These are phyloP conservation scores for Terana coerulea DNA, from an alignment of 768 basidiomycete species.

Conservation along the genomic window DNA sequence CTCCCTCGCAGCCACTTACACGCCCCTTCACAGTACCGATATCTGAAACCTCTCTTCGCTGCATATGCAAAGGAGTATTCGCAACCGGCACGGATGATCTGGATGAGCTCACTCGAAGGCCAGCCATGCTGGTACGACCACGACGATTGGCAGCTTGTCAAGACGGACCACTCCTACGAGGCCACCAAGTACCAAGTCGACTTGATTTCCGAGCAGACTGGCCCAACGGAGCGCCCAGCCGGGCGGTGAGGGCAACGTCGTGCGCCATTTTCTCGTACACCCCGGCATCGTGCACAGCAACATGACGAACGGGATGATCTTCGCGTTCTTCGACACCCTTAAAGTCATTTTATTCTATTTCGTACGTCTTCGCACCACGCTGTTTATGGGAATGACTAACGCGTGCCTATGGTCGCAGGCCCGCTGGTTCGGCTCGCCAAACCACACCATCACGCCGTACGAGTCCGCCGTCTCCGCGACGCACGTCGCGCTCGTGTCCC, in stretches of 20 bases:
- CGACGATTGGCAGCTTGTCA: conserved; percentile 69
- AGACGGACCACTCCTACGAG: conserved; percentile 63
- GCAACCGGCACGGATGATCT: conserved; percentile 59
- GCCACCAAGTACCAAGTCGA: conserved; percentile 76
- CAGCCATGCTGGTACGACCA: conserved; percentile 49
- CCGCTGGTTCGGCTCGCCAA: conserved; percentile 60
- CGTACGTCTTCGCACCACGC: conserved; percentile 37
- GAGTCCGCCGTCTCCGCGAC: conserved; percentile 67
- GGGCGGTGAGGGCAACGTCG: conserved; percentile 13
- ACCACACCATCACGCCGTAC: conserved; percentile 59
- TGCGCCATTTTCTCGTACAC: conserved; percentile 61
- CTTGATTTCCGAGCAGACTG: conserved; percentile 53
- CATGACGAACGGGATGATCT: conserved; percentile 46
- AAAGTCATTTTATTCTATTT: conserved; percentile 61
- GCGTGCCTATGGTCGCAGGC: conserved; percentile 50
- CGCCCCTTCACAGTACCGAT: conserved; percentile 57
- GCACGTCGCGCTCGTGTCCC: conserved; percentile 60
- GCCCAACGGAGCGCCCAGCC: conserved; percentile 38
- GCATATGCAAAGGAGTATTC: conserved; percentile 33
- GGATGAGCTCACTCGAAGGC: conserved; percentile 75
- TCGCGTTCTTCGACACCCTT: conserved; percentile 39
- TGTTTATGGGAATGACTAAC: conserved; percentile 2
- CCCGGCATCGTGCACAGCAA: conserved; percentile 71
- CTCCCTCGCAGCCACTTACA: too few relatives aligned
- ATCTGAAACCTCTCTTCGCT: conserved; percentile 49